phyloP scores from a whole-genome alignment of 495 filamentous ascomycete genomes.

The Cetradonia linearis region DNA sequence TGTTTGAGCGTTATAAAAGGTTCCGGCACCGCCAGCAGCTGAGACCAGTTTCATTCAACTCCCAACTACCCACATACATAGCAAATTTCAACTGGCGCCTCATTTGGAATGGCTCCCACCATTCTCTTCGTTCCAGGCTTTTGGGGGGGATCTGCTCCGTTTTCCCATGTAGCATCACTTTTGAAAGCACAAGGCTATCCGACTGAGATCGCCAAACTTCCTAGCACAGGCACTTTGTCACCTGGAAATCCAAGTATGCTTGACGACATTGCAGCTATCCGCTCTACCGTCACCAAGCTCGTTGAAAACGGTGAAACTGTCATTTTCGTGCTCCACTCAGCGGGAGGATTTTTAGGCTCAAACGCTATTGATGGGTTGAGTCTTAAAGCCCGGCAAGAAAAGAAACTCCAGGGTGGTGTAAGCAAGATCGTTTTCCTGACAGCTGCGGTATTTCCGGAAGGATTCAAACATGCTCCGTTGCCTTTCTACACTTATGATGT shows the following conservation, averaged over 20 bases:
- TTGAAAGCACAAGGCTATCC: slow-evolving; percentile 19
- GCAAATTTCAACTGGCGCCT: not conserved
- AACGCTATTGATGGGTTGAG: slow-evolving; percentile 30
- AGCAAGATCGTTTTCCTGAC: slow-evolving; percentile 24
- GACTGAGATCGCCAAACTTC: slow-evolving; percentile 14
- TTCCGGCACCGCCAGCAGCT: too few relatives aligned
- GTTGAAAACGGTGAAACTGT: slow-evolving; percentile 24
- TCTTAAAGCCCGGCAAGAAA: not conserved
- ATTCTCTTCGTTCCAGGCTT: slow-evolving; percentile 29
- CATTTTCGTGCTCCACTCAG: slow-evolving; percentile 32
- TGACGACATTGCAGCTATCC: slow-evolving; percentile 26
- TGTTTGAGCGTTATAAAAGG: too few relatives aligned
- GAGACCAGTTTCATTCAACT: too few relatives aligned
- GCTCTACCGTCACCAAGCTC: slow-evolving; percentile 19
- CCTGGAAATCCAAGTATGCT: slow-evolving; percentile 22
- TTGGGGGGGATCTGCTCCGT: slow-evolving; percentile 28
- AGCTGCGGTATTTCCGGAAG: slow-evolving; percentile 22
- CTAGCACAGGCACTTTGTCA: slow-evolving; percentile 24
- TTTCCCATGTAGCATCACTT: slow-evolving; percentile 17
- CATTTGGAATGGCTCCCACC: slow-evolving; percentile 20
- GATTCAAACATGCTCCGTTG: slow-evolving; percentile 19
- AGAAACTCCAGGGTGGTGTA: slow-evolving; percentile 22
- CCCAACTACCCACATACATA: too few relatives aligned
- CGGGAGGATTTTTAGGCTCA: slow-evolving; percentile 30
- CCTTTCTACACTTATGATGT: slow-evolving; percentile 23